phyloP scores from a whole-genome alignment of 169 alveolate genomes.

The Ichthyophthirius multifiliis region DNA sequence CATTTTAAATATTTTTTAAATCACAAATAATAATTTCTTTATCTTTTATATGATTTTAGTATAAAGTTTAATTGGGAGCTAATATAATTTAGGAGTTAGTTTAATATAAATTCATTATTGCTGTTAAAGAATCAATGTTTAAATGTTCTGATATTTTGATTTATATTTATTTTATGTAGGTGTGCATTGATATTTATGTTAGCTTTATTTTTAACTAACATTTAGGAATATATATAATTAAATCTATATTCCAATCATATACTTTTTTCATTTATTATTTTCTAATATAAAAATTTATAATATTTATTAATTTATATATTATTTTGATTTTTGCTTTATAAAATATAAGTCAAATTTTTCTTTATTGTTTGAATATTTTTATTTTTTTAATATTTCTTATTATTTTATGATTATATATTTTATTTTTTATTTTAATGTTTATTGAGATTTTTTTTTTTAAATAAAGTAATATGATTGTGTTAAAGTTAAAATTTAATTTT shows the following conservation, averaged over 20 bases:
- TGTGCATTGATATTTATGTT: not conserved
- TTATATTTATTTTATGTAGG: not conserved
- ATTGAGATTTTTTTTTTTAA: too few species aligned
- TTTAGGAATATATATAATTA: not conserved
- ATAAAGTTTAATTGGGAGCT: not conserved
- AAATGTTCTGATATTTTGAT: not conserved
- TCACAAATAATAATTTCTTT: not conserved
- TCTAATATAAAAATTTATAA: too few species aligned
- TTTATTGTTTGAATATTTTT: too few species aligned
- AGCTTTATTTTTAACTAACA: not conserved
- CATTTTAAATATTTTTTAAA: not conserved
- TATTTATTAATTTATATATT: too few species aligned
- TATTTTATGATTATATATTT: too few species aligned
- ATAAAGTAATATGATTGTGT: too few species aligned
- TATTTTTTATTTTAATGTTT: too few species aligned
- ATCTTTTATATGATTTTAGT: not conserved
- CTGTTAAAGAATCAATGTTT: not conserved
- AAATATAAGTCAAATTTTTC: too few species aligned
- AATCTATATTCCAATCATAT: conserved; percentile 1
- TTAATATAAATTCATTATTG: not conserved
- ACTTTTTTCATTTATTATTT: conserved; percentile 1
- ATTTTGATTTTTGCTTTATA: too few species aligned
- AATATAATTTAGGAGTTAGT: not conserved
- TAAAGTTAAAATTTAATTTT: too few species aligned
- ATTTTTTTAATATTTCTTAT: too few species aligned